Evolutionary conservation across 805 yeast species (phyloP).

Genomic region (Kazachstania africana): DNA sequence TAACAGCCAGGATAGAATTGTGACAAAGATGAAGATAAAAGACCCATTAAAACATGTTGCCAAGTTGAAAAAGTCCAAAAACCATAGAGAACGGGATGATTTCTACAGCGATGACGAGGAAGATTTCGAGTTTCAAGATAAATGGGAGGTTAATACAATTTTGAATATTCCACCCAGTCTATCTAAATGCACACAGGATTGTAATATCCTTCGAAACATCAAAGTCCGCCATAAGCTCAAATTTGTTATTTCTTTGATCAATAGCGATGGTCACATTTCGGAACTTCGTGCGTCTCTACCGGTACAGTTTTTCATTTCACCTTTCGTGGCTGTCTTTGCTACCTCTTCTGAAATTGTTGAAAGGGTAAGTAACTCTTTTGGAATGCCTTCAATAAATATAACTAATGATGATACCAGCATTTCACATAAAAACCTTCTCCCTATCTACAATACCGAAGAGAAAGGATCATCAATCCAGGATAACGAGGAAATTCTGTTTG

Average conservation of each 20-base stretch:
- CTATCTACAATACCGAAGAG: slow-evolving; percentile 1
- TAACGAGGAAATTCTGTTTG: slow-evolving; percentile 31
- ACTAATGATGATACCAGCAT: too few relatives aligned
- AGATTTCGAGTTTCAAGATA: slow-evolving; percentile 34
- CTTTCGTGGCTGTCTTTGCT: slow-evolving; percentile 58
- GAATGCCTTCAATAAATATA: too few relatives aligned
- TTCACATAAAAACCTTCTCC: too few relatives aligned
- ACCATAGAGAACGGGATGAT: too few relatives aligned
- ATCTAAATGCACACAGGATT: slow-evolving; percentile 75
- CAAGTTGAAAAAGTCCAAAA: too few relatives aligned
- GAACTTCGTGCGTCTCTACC: slow-evolving; percentile 90
- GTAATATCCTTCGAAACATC: slow-evolving; percentile 53
- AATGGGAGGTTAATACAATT: slow-evolving; percentile 62
- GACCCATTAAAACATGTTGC: too few relatives aligned
- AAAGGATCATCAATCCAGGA: slow-evolving; percentile 2
- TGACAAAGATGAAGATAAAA: slow-evolving; percentile 40
- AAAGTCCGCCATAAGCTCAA: slow-evolving; percentile 85
- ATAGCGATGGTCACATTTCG: slow-evolving; percentile 88
- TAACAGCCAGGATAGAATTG: slow-evolving; percentile 47
- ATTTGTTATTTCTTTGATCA: slow-evolving; percentile 64
- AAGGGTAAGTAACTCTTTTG: too few relatives aligned
- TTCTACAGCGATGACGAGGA: too few relatives aligned
- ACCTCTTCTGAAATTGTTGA: too few relatives aligned
- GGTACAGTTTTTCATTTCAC: slow-evolving; percentile 60
- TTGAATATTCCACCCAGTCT: slow-evolving; percentile 64